Conservation (phyloP, 257 asterid genomes). For the Mentha longifolia region DNA sequence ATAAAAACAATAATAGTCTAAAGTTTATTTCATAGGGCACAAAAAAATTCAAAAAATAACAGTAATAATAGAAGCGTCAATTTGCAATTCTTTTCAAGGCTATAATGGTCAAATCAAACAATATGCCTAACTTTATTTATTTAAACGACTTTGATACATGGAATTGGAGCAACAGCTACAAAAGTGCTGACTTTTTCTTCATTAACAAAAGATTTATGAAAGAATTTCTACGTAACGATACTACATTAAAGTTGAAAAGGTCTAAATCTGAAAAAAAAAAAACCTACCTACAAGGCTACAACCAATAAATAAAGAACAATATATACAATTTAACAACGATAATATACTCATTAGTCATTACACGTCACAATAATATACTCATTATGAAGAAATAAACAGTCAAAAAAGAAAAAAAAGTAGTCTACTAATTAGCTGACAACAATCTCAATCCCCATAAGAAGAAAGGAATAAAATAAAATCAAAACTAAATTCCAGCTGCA, state of each 20-base stretch:
- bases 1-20: no score
- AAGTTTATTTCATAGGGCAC: no score
- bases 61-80: neutral
- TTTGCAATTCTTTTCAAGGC: neutral
- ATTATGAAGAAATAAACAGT: no score
- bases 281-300: neutral
- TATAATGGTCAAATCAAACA: neutral
- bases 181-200: conserved; percentile 22
- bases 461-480: neutral
- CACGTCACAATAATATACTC: no score
- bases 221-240: neutral
- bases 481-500: conserved; percentile 3
- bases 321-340: neutral
- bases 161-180: neutral
- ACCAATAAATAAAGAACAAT: neutral
- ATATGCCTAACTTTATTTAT: conserved; percentile 25
- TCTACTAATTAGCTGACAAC: no score
- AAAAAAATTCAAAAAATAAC: no score
- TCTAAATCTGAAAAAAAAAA: neutral
- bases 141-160: conserved; percentile 9
- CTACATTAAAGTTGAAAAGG: neutral
- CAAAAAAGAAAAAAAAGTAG: no score
- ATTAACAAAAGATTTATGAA: neutral
- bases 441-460: neutral
- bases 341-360: neutral